Base-by-base conservation (phyloP, 2,329 filamentous ascomycete species). In the Ceratocystis ficicola region DNA sequence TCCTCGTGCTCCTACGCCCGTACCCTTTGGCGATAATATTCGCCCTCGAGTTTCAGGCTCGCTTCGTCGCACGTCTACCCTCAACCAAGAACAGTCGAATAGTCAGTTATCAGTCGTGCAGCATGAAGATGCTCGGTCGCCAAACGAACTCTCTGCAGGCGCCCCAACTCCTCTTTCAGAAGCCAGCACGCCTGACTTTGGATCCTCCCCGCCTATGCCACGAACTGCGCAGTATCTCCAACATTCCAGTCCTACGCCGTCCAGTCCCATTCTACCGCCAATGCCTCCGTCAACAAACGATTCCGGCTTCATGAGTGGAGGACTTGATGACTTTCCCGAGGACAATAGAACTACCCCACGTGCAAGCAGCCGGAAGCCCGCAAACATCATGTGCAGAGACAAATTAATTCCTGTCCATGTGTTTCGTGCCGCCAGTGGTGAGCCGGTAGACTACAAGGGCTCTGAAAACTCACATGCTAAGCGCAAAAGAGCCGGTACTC, bases 141-240 rank as follows among this genome's bases (percentile, higher is more conserved):
- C 82, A 6, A 81, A 83, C 60, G 66, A 67, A n/a, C 63, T 44
- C 25, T 83, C 81, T 12, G 70, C 77, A 44, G 80, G 75, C 0
- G 79, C 77, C 15, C 83, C 82, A 1, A 81, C 81, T 4, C 76
- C 78, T 44, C 80, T 77, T 48, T 81, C 83, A 64, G 82, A 80
- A 64, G 80, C 87, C 66, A 95, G 90, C 64, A 88, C 90, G 3
- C 85, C 85, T 62, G 89, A 90, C 65, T 90, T 97, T 70, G 88
- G 88, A 1, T 97, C 94, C 0, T 97, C 93, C 2, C 93, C 93
- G 15, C 94, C 94, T 0, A 80, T 95, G 1, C 85, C 91, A 69
- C 82, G 84, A 69, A 81, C 81, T 46, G 78, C 80, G 36, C 75
- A 79, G 55, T 85, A 79, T 61, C 30, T 67, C 70, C 77, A 81